Evolutionary conservation across 2,329 filamentous ascomycete genomes (phyloP), one percentile per base, ranked within the genome.

Genomic region (Aureobasidium sp.): DNA sequence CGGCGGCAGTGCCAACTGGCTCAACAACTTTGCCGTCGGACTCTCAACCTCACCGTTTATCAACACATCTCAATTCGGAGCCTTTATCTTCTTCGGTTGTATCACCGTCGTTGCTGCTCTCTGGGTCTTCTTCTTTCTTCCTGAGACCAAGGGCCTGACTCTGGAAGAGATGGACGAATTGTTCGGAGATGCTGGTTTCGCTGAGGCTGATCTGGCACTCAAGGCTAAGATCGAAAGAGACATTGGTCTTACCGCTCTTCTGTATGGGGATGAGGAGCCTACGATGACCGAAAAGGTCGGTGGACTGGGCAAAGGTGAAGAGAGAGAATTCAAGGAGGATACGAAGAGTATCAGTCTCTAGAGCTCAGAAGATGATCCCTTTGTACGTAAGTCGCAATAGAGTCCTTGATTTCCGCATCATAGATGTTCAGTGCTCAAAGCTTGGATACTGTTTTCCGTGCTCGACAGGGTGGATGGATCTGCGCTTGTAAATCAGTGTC

Each of bases 161-260:
- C 51, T 69, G 37, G 68, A 70, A 48, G 66, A 70, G 49, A 68
- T 70, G 67, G 68, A 70, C 39, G 64, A 66, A 39, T 8, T 68
- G 3, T 70, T 70, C n/a, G 69, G 69, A 42, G 61, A 63, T 29
- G 47, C 47, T 75, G 37, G 79, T 76, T 59, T 65, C 54, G 65
- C 65, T 3, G 50, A 65, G 55, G 64, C 50, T 2, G 64, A 66
- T 59, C 32, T 64, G 59, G 49, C 61, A 5, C 57, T 60, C 11
- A 66, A 66, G 54, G 48, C 51, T 16, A 50, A 57, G 37, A 66
- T 65, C 25, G 64, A 66, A 45, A 50, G 57, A n/a, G 62, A 66
- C n/a, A 66, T 66, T 42, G 64, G 64, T 5, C 42, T 66, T 7
- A 64, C 61, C 1, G 63, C 64, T 34, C 41, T 66, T 21, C 42